Conservation (phyloP, 768 basidiomycete genomes). For the Hemileccinum impolitum region DNA sequence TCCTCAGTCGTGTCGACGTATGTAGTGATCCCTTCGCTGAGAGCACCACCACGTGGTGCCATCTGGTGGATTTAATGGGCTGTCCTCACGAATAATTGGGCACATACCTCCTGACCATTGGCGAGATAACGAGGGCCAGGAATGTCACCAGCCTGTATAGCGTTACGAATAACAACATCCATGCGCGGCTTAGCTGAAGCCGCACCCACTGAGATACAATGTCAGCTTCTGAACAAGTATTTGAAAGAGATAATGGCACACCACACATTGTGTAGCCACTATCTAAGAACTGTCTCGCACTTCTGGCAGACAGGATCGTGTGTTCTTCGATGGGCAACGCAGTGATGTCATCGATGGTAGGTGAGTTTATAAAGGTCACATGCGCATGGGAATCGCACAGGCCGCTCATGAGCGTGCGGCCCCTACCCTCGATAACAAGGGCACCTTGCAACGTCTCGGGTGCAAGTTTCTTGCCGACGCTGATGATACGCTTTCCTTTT, state of each 20-base stretch:
- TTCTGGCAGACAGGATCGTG: constrained; percentile 27
- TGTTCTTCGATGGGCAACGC: constrained; percentile 33
- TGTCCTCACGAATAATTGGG: not conserved
- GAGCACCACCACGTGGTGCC: constrained; percentile 31
- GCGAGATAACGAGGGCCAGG: constrained; percentile 36
- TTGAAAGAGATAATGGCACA: constrained; percentile 4
- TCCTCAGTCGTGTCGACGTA: constrained; percentile 31
- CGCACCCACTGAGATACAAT: constrained; percentile 27
- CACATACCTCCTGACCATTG: constrained; percentile 32
- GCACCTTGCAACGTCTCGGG: constrained; percentile 19
- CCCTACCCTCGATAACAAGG: constrained; percentile 28
- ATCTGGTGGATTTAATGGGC: constrained; percentile 13
- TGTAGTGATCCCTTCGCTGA: constrained; percentile 32
- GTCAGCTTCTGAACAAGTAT: not conserved
- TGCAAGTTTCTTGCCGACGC: constrained; percentile 25
- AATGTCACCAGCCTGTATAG: constrained; percentile 33
- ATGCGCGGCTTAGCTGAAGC: constrained; percentile 33
- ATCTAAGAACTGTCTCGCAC: constrained; percentile 33
- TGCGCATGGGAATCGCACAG: constrained; percentile 37
- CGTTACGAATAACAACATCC: constrained; percentile 33
- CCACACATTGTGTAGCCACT: constrained; percentile 39
- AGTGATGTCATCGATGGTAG: constrained; percentile 29
- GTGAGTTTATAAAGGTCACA: constrained; percentile 30
- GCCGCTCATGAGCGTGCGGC: constrained; percentile 36
- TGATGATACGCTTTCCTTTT: constrained; percentile 28